A percentile compares a stretch with the other conserved stretches of the same genome.
Conservation (phyloP, 768 basidiomycete species). For the Suillus decipiens region DNA sequence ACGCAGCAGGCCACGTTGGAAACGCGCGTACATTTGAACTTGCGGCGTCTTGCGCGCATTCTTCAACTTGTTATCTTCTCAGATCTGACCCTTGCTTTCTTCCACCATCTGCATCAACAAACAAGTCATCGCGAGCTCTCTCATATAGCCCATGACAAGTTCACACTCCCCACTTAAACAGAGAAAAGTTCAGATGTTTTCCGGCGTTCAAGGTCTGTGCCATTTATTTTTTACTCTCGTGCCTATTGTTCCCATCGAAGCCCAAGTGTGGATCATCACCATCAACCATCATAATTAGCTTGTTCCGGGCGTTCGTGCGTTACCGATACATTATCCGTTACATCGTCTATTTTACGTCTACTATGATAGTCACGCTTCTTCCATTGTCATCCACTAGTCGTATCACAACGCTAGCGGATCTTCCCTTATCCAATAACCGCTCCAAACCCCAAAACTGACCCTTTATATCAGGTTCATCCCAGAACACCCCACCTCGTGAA, state of each 20-base stretch:
- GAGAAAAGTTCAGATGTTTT: constrained; percentile 53
- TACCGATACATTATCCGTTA: constrained; percentile 30
- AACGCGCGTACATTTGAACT: constrained; percentile 48
- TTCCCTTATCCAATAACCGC: constrained; percentile 11
- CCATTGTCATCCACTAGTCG: constrained; percentile 1
- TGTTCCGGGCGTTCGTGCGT: constrained; percentile 14
- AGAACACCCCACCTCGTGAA: constrained; percentile 40
- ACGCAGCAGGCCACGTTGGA: constrained; percentile 61
- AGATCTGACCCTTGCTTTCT: constrained; percentile 36
- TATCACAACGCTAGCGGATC: constrained; percentile 14
- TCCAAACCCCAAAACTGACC: constrained; percentile 9
- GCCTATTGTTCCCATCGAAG: constrained; percentile 17
- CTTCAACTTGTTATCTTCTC: constrained; percentile 28
- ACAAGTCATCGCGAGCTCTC: constrained; percentile 19
- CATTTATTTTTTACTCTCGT: constrained; percentile 23
- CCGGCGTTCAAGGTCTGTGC: constrained; percentile 49
- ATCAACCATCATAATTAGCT: constrained; percentile 20
- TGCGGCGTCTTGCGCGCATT: background rate
- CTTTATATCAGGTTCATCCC: constrained; percentile 22
- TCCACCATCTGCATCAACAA: constrained; percentile 24
- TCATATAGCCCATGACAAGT: constrained; percentile 50
- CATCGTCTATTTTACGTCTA: constrained; percentile 35
- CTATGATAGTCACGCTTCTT: constrained; percentile 13
- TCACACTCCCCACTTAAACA: constrained; percentile 56
- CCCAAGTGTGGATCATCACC: constrained; percentile 10